Evolutionary conservation across 1,284 basidiomycete genomes (phyloP), one percentile per base, ranked within the genome.

Genomic region (Apiotrichum brassicae): DNA sequence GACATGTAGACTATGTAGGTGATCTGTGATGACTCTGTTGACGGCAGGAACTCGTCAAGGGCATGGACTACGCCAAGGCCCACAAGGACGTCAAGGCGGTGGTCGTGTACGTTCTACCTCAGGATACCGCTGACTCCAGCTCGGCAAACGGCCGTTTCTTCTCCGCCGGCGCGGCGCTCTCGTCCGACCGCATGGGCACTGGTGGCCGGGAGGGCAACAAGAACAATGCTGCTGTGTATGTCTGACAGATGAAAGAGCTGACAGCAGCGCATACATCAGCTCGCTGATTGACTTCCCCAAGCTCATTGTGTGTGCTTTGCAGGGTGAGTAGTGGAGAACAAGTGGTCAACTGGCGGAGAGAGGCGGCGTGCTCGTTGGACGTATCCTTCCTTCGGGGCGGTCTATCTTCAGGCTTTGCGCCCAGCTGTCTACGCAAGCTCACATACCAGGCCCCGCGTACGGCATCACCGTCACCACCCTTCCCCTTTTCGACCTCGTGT

Each of bases 251-350:
- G 22, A 8, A 22, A 30, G 22, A 24, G 18, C 45, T 43, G 32
- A 52, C 41, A 9, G 23, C 32, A 49, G 48, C n/a, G 32, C 32
- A 22, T 56, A 56, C 46, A 42, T 56, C n/a, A 43, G 42, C 45
- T 37, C 28, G 32, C 52, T 53, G 18, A 53, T 57, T 41, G 51
- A 53, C 38, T 57, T 54, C 38, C 56, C 56, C 35, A 57, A 53
- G 49, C 56, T 57, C 19, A 38, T 44, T 20, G 49, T 51, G 1
- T 54, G 49, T 12, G 48, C 41, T 9, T 36, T 57, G 3, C 51
- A 56, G 23, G 51, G 51, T 48, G 28, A 42, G 50, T 37, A n/a
- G 6, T 8, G 6, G 7, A 26, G 40, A n/a, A n/a, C n/a, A n/a
- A n/a, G n/a, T n/a, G n/a, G n/a, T n/a, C n/a, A n/a, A n/a, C n/a